phyloP scores from a whole-genome alignment of 2,329 filamentous ascomycete species.

The Aspergillus jensenii region DNA sequence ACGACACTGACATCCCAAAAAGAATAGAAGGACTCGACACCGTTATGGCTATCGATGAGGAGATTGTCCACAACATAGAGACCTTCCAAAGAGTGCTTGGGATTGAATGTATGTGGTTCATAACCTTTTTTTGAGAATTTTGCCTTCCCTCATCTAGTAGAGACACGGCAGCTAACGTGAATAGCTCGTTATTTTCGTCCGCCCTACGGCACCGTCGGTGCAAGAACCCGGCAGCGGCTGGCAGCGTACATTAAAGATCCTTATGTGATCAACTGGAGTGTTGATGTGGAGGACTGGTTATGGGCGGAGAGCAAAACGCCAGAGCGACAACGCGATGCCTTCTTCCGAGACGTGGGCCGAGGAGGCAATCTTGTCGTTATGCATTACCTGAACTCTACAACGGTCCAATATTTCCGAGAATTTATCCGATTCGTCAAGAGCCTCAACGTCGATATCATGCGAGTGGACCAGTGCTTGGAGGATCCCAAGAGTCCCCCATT shows the following conservation, averaged over 20 bases:
- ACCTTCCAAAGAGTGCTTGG: constrained; percentile 31
- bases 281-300: constrained; percentile 71
- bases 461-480: constrained; percentile 66
- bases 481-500: constrained; percentile 46
- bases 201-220: constrained; percentile 67
- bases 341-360: constrained; percentile 61
- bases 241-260: constrained; percentile 53
- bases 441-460: constrained; percentile 65
- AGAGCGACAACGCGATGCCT: constrained; percentile 66
- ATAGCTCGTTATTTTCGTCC: constrained; percentile 63
- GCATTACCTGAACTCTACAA: constrained; percentile 67
- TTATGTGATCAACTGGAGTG: constrained; percentile 66
- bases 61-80: constrained; percentile 36
- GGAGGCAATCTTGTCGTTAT: constrained; percentile 67
- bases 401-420: constrained; percentile 62
- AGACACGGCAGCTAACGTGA: not conserved
- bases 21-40: constrained; percentile 40
- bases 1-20: not conserved
- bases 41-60: constrained; percentile 34
- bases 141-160: no score
- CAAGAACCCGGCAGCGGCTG: constrained; percentile 64
- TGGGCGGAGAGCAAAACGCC: constrained; percentile 64
- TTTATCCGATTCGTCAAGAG: constrained; percentile 66
- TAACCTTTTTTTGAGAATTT: not conserved
- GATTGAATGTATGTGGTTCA: constrained; percentile 31